These are phyloP conservation scores for Acaromyces ingoldii DNA, from an alignment of 1,284 basidiomycete genomes.

Conservation along the genomic window DNA sequence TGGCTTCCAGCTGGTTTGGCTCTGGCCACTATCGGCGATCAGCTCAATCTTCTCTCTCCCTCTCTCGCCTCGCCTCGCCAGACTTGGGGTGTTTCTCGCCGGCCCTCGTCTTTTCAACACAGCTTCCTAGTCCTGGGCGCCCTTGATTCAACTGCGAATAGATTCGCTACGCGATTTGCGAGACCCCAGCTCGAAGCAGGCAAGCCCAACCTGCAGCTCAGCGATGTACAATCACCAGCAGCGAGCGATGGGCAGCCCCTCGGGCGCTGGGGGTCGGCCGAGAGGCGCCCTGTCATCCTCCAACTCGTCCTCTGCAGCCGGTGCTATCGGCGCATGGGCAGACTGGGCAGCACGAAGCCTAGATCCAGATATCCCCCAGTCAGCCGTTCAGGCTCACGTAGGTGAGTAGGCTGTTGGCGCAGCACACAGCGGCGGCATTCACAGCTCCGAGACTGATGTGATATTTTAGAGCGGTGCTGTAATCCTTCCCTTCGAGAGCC, in stretches of 20 bases:
- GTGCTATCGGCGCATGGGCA: constrained; percentile 26
- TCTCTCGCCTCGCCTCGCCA: no score
- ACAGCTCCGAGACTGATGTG: neutral
- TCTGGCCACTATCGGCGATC: no score
- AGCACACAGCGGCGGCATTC: neutral
- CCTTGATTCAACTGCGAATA: no score
- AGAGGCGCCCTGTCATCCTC: constrained; percentile 8
- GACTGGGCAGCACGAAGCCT: constrained; percentile 42
- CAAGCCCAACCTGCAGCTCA: no score
- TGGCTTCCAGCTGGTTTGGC: no score
- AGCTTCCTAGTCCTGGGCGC: no score
- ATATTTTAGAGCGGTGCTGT: constrained; percentile 65
- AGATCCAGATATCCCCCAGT: constrained; percentile 31
- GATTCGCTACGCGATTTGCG: no score
- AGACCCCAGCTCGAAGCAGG: no score
- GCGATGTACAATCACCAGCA: constrained; percentile 11
- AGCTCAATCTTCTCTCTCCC: no score
- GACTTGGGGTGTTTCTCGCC: no score
- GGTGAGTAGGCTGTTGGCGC: neutral
- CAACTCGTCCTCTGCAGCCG: neutral
- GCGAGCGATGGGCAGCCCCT: neutral
- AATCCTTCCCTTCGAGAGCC: constrained; percentile 80
- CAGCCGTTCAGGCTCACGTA: constrained; percentile 32
- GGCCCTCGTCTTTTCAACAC: no score
- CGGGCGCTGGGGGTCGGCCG: neutral